phyloP scores from a whole-genome alignment of 495 filamentous ascomycete species.

The Lasiosphaeria ovina region DNA sequence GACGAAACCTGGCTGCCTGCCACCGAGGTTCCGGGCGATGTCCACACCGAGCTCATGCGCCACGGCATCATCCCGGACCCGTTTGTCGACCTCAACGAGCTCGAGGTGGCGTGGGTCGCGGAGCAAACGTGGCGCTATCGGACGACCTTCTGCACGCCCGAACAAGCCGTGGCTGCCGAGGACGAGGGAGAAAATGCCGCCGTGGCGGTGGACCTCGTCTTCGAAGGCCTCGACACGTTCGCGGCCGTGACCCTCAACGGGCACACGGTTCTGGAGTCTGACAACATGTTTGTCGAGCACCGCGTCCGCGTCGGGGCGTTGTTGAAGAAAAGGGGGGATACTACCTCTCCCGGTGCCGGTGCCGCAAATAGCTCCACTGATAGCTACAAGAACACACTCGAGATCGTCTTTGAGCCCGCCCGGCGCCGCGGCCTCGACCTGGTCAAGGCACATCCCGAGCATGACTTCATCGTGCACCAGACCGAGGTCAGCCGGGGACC shows the following conservation, averaged over 20 bases:
- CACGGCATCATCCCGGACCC: slow-evolving; percentile 54
- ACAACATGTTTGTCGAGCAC: slow-evolving; percentile 67
- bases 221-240: slow-evolving; percentile 74
- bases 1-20: slow-evolving; percentile 23
- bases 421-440: slow-evolving; percentile 39
- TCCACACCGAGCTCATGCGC: slow-evolving; percentile 27
- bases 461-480: slow-evolving; percentile 47
- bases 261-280: slow-evolving; percentile 52
- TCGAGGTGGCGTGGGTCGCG: slow-evolving; percentile 65
- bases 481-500: slow-evolving; percentile 44
- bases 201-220: slow-evolving; percentile 53
- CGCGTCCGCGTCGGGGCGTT: slow-evolving; percentile 36
- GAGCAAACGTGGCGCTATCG: slow-evolving; percentile 63
- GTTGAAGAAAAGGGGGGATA: slow-evolving; percentile 5
- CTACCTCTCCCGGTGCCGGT: neutral
- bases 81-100: slow-evolving; percentile 67
- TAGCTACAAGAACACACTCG: slow-evolving; percentile 25
- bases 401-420: slow-evolving; percentile 46
- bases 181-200: neutral
- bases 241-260: slow-evolving; percentile 65
- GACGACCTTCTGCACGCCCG: slow-evolving; percentile 41
- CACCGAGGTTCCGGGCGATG: slow-evolving; percentile 20
- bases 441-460: slow-evolving; percentile 43
- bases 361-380: neutral
- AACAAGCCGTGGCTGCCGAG: too few relatives aligned